Conservation (phyloP, 805 yeast genomes). For the Myxozyma melibiosi region DNA sequence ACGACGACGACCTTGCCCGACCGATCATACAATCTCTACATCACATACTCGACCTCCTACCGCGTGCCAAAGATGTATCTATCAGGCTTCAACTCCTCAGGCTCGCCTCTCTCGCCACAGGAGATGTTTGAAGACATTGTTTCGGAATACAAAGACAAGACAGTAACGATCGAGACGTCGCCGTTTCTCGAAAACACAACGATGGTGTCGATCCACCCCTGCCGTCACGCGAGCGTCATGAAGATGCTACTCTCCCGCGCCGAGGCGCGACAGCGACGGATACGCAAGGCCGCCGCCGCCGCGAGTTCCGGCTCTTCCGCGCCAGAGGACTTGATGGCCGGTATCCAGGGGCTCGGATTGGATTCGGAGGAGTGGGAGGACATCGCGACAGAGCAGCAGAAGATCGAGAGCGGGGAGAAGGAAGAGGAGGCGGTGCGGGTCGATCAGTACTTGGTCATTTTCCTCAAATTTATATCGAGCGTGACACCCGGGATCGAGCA, state of each 20-base stretch:
- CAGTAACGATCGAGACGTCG: conserved; percentile 92
- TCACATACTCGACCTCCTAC: conserved; percentile 90
- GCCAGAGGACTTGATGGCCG: conserved; percentile 21
- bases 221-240: conserved; percentile 95
- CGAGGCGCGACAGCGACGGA: conserved; percentile 41
- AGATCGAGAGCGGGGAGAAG: conserved; percentile 46
- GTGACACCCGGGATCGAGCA: conserved; percentile 98
- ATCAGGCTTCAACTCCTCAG: conserved; percentile 81
- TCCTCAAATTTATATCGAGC: conserved; percentile 91
- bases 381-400: conserved; percentile 29
- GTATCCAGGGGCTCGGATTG: conserved; percentile 42
- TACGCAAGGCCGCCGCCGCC: conserved; percentile 1
- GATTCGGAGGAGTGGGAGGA: conserved; percentile 39
- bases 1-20: conserved; percentile 34
- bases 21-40: conserved; percentile 83
- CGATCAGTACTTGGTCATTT: conserved; percentile 87
- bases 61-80: conserved; percentile 93
- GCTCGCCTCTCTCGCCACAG: conserved; percentile 81
- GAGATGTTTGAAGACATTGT: conserved; percentile 95
- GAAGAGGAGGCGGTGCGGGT: conserved; percentile 76
- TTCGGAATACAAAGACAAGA: conserved; percentile 88
- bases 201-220: conserved; percentile 89
- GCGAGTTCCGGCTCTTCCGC: background rate
- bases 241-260: conserved; percentile 78
- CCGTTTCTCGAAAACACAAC: conserved; percentile 76